Evolutionary conservation across 257 asterid species (phyloP), one percentile per base, ranked within the genome.

Genomic region (Oldenlandia corymbosa): DNA sequence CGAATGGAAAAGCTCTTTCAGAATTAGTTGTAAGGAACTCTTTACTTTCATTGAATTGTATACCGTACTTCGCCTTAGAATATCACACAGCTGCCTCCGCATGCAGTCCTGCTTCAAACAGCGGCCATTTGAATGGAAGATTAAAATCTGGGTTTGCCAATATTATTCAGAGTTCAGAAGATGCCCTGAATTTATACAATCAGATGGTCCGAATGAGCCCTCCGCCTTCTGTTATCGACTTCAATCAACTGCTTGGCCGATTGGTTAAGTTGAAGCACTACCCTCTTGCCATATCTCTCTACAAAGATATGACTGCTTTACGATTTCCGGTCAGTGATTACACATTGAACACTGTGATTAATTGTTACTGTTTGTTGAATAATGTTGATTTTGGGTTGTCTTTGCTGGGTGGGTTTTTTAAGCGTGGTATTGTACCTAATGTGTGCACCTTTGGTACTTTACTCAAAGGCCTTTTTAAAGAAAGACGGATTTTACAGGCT

Each of bases 181-280:
- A 75, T 48, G 77, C 81, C 7, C 24, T 74, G 39, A 37, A n/a
- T 37, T 49, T 76, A 65, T 80, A 76, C 41, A 43, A 51, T 10
- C 31, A 54, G 37, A 74, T 80, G 77, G n/a, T 72, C 17, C 18
- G 3, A 18, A 66, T 72, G 68, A 13, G 31, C 18, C 83, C 78
- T 10, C 46, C 66, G 16, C 79, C 83, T 52, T 59, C 71, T 16
- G 68, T 49, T 47, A 31, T 48, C 13, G 73, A 58, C 10, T 77
- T 68, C 39, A 36, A n/a, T 10, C 43, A n/a, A 46, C 28, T 66
- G 55, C 53, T 54, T 28, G 23, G 14, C 13, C 54, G 53, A 1
- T 20, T 57, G 43, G 32, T 57, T 59, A 21, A 30, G 37, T 14
- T 59, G 52, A 45, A 56, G 32, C 43, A 55, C 14, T 56, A 54